Evolutionary conservation across 1,139 yeast species (phyloP).

Genomic region (Magnusiomyces tetraspermus): DNA sequence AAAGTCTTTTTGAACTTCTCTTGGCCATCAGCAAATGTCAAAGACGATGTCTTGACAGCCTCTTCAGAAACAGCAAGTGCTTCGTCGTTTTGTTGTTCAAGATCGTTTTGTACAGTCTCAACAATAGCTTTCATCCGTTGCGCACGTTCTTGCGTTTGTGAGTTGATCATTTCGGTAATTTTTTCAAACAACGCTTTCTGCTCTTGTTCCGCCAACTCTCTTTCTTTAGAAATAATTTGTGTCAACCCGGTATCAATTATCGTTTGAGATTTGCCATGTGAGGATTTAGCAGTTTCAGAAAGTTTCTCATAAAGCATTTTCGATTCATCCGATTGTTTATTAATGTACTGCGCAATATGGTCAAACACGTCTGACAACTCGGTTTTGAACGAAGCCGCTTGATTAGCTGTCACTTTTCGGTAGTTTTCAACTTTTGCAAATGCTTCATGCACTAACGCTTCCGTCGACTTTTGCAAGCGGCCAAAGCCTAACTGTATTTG

Average conservation of each 20-base stretch:
- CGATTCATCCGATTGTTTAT: conserved; percentile 8
- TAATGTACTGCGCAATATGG: conserved; percentile 10
- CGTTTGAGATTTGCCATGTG: background rate
- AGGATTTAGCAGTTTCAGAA: background rate
- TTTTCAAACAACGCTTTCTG: conserved; percentile 7
- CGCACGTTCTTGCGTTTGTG: background rate
- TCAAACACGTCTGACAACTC: conserved; percentile 3
- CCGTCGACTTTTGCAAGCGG: conserved; percentile 17
- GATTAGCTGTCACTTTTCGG: background rate
- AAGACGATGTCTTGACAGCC: background rate
- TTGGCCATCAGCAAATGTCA: background rate
- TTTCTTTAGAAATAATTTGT: conserved; percentile 4
- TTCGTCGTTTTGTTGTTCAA: background rate
- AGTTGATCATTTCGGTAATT: conserved; percentile 11
- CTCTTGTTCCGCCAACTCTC: conserved; percentile 6
- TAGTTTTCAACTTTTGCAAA: conserved; percentile 4
- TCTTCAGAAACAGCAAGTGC: conserved; percentile 1
- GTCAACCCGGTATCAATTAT: background rate
- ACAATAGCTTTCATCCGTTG: conserved; percentile 3
- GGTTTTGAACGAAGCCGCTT: conserved; percentile 1
- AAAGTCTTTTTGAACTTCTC: background rate
- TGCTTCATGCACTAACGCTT: conserved; percentile 12
- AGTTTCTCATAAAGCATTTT: conserved; percentile 4
- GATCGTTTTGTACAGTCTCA: background rate
- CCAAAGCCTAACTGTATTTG: conserved; percentile 18